phyloP scores from a whole-genome alignment of 306 rosid genomes.

The Castanea crenata region DNA sequence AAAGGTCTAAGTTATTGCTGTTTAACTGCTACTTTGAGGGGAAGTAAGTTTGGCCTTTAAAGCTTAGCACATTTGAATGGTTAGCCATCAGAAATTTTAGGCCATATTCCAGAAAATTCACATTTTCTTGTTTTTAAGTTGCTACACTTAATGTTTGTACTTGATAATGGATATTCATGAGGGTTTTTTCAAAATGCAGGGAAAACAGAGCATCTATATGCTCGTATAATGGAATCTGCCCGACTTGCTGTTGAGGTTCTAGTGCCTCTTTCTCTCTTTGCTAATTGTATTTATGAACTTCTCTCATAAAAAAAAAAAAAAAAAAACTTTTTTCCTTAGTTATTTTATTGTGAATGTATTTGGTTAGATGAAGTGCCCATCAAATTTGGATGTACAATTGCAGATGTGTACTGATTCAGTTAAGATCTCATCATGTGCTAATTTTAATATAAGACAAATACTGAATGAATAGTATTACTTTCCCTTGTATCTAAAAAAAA shows the following conservation, averaged over 20 bases:
- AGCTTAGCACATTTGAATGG: not conserved
- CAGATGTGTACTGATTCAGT: not conserved
- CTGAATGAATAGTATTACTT: no score
- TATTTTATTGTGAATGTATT: not conserved
- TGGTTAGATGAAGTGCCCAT: not conserved
- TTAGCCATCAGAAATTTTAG: not conserved
- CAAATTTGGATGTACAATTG: not conserved
- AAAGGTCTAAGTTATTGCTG: not conserved
- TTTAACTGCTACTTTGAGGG: not conserved
- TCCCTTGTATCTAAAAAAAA: no score
- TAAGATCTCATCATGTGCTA: not conserved
- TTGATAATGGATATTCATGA: constrained; percentile 14
- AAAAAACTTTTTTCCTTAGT: not conserved
- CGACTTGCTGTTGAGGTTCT: constrained; percentile 77
- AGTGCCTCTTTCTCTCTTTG: not conserved
- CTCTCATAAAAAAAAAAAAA: not conserved
- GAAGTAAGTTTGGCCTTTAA: not conserved
- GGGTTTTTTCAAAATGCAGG: constrained; percentile 56
- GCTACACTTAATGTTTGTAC: not conserved
- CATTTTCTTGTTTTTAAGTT: not conserved
- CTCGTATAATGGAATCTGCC: constrained; percentile 62
- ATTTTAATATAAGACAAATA: not conserved
- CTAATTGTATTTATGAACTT: not conserved
- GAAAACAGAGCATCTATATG: constrained; percentile 88
- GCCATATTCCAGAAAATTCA: not conserved